These are phyloP conservation scores for Dictyostelium firmibasis DNA, from an alignment of 78 protist species.

Conservation along the genomic window DNA sequence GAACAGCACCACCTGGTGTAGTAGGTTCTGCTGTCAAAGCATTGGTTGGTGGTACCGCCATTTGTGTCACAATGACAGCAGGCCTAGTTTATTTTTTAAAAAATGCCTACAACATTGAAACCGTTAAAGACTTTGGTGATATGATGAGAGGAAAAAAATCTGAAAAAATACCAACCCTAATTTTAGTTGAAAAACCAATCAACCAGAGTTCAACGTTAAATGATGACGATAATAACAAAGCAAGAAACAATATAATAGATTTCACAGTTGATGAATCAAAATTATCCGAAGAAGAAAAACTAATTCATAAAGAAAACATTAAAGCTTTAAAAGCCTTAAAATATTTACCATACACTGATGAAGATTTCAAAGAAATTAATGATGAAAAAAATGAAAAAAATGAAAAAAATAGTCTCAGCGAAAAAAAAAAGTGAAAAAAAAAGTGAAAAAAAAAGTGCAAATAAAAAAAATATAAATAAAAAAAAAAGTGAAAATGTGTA, in stretches of 20 bases:
- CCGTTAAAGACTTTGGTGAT: conserved; percentile 29
- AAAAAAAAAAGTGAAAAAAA: too few species aligned
- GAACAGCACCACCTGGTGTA: conserved; percentile 58
- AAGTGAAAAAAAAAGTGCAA: too few species aligned
- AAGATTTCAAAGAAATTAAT: background rate
- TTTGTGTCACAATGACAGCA: conserved; percentile 16
- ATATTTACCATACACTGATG: background rate
- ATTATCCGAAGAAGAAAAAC: background rate
- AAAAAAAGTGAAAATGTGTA: too few species aligned
- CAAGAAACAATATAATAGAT: background rate
- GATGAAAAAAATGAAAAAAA: too few species aligned
- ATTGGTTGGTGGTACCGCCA: conserved; percentile 19
- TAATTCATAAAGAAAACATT: background rate
- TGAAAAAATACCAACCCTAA: background rate
- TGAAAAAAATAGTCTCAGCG: too few species aligned
- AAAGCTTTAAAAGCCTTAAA: background rate
- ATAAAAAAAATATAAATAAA: too few species aligned
- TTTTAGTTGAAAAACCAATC: background rate
- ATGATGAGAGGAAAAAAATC: conserved; percentile 2
- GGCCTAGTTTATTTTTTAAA: conserved; percentile 13
- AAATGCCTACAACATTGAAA: conserved; percentile 12
- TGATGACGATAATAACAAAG: background rate
- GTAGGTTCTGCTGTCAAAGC: conserved; percentile 8
- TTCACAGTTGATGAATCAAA: background rate
- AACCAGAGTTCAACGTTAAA: background rate